Percentiles rank a stretch among this genome's conserved stretches.
Evolutionary conservation across 2,329 filamentous ascomycete species (phyloP).

Genomic region (Lachnellula hyalina): DNA sequence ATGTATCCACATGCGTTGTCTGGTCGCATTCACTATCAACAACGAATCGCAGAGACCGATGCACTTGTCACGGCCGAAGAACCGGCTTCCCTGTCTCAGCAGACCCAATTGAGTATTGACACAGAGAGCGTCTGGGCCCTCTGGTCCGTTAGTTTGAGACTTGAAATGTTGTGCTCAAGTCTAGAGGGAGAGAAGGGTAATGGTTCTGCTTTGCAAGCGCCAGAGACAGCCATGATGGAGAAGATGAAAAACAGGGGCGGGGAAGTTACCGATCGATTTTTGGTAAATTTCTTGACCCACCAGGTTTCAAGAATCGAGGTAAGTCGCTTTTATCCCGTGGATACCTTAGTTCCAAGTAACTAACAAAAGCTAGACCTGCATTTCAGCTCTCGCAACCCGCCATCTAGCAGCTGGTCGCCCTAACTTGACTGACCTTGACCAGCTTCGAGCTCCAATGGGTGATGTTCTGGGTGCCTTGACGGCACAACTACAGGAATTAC

Average conservation of each 20-base stretch:
- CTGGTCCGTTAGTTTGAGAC: constrained; percentile 80
- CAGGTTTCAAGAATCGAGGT: constrained; percentile 96
- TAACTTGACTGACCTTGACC: constrained; percentile 55
- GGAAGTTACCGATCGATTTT: constrained; percentile 81
- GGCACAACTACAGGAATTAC: constrained; percentile 57
- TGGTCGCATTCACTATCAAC: constrained; percentile 69
- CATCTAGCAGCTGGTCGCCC: constrained; percentile 70
- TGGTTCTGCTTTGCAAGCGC: constrained; percentile 61
- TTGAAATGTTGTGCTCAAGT: constrained; percentile 89
- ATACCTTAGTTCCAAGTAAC: constrained; percentile 14
- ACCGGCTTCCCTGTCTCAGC: constrained; percentile 58
- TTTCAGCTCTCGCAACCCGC: constrained; percentile 72
- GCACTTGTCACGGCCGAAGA: constrained; percentile 38
- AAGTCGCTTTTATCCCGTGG: constrained; percentile 27
- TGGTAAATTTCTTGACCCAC: constrained; percentile 88
- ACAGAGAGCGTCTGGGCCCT: constrained; percentile 75
- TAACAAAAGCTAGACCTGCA: constrained; percentile 58
- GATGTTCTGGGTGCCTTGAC: constrained; percentile 61
- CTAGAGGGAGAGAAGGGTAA: constrained; percentile 61
- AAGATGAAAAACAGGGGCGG: constrained; percentile 66
- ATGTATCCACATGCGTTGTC: constrained; percentile 88
- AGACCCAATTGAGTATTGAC: constrained; percentile 66
- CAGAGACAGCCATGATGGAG: constrained; percentile 79
- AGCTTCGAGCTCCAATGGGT: constrained; percentile 73
- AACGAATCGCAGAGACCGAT: constrained; percentile 22